A percentile compares a stretch with the other conserved stretches of the same genome.
phyloP scores from a whole-genome alignment of 1,139 yeast genomes.

The Lodderomyces orthopsilosis region DNA sequence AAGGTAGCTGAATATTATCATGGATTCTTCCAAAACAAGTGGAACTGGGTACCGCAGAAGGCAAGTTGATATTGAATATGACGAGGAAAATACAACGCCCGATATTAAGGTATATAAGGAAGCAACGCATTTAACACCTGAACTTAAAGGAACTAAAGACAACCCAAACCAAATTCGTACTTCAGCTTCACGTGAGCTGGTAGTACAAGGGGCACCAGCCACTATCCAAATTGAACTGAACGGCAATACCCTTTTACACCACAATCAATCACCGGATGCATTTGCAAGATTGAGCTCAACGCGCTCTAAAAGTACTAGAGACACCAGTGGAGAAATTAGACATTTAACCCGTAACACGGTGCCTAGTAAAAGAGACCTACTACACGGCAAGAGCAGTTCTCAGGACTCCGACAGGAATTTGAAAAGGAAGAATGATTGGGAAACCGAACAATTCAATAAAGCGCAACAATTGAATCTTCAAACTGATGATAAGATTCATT shows the following conservation, averaged over 20 bases:
- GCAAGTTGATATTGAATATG: constrained; percentile 2
- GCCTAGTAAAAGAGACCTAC: constrained; percentile 30
- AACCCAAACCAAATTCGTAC: background rate
- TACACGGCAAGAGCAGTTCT: constrained; percentile 26
- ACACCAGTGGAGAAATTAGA: background rate
- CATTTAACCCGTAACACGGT: constrained; percentile 13
- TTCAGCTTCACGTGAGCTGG: background rate
- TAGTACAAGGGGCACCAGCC: background rate
- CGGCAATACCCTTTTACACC: background rate
- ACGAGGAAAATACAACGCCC: background rate
- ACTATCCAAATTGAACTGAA: background rate
- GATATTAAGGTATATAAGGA: background rate
- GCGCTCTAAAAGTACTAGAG: background rate
- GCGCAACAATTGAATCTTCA: constrained; percentile 35
- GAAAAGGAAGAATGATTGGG: constrained; percentile 51
- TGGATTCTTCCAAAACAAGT: background rate
- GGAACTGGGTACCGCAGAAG: constrained; percentile 4
- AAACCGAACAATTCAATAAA: constrained; percentile 54
- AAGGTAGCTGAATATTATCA: background rate
- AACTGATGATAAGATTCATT: constrained; percentile 44
- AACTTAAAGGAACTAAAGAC: background rate
- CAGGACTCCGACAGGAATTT: background rate
- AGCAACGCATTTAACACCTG: background rate
- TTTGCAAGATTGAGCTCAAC: background rate
- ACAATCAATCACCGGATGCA: background rate